These are phyloP conservation scores for Aspergillaceae sp. DNA, from an alignment of 2,329 filamentous ascomycete species.

Conservation along the genomic window DNA sequence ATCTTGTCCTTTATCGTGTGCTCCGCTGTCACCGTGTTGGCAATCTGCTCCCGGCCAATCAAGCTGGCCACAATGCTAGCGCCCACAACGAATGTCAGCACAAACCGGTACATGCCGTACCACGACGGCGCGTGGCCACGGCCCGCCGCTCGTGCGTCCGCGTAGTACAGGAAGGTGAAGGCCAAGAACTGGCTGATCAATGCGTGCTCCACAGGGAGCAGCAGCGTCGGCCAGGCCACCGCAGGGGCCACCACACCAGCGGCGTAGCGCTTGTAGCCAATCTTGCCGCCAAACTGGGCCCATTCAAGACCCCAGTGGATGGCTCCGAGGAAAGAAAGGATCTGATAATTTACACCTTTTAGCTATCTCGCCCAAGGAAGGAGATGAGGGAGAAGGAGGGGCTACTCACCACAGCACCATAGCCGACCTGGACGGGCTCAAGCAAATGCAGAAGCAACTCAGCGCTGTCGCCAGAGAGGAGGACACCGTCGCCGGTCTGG, in stretches of 20 bases:
- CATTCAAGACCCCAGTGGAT: constrained; percentile 92
- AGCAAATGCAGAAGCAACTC: constrained; percentile 63
- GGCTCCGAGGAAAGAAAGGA: constrained; percentile 87
- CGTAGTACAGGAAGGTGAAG: constrained; percentile 79
- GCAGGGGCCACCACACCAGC: constrained; percentile 71
- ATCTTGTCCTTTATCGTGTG: constrained; percentile 43
- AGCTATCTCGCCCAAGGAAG: too few species aligned
- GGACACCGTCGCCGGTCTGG: constrained; percentile 50
- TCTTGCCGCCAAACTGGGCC: constrained; percentile 56
- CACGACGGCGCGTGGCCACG: constrained; percentile 73
- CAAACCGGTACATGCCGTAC: constrained; percentile 86
- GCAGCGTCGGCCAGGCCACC: constrained; percentile 80
- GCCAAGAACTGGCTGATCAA: constrained; percentile 77
- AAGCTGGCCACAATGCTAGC: constrained; percentile 70
- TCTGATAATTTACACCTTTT: constrained; percentile 38
- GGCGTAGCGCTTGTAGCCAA: constrained; percentile 72
- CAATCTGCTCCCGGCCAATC: constrained; percentile 72
- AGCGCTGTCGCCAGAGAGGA: constrained; percentile 64
- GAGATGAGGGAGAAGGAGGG: too few species aligned
- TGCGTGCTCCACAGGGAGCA: constrained; percentile 76
- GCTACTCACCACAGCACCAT: constrained; percentile 66
- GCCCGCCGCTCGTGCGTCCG: constrained; percentile 63
- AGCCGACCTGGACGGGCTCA: constrained; percentile 83
- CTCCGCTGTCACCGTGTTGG: constrained; percentile 25
- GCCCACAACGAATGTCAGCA: constrained; percentile 83